Percentiles rank a stretch among this genome's conserved stretches.
Conservation (phyloP, 1,139 yeast genomes). For the Lodderomyces pseudojiufengensis region DNA sequence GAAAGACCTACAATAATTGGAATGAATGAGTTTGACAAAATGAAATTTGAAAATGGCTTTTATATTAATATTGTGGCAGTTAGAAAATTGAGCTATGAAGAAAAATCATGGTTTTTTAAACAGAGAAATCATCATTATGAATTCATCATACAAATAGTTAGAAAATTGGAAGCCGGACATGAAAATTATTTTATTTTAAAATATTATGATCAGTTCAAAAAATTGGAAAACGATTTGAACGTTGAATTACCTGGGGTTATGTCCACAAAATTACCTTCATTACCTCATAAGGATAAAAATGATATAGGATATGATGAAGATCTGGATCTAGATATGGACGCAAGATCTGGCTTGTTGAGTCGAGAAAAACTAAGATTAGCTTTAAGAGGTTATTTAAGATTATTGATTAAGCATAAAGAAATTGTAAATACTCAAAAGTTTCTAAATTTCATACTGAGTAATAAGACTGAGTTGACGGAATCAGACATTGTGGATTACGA, state of each 20-base stretch:
- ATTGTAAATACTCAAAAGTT: conserved; percentile 52
- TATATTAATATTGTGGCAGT: conserved; percentile 69
- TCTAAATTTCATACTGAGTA: conserved; percentile 35
- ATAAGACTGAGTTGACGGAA: conserved; percentile 18
- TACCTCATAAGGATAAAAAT: conserved; percentile 51
- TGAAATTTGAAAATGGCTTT: conserved; percentile 53
- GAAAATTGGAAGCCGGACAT: conserved; percentile 13
- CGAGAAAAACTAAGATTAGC: conserved; percentile 72
- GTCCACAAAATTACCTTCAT: conserved; percentile 47
- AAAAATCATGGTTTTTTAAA: conserved; percentile 23
- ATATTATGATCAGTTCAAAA: conserved; percentile 63
- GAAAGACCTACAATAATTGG: conserved; percentile 14
- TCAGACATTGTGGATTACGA: conserved; percentile 54
- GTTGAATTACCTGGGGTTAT: conserved; percentile 66
- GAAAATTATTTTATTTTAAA: conserved; percentile 49
- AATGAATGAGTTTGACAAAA: conserved; percentile 32
- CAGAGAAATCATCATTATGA: conserved; percentile 33
- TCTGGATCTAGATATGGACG: conserved; percentile 1
- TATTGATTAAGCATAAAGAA: conserved; percentile 51
- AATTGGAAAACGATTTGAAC: conserved; percentile 49
- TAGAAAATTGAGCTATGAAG: conserved; percentile 18
- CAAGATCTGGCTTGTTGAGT: conserved; percentile 13
- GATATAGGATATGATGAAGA: conserved; percentile 23
- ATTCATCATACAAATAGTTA: conserved; percentile 12
- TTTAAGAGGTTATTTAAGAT: conserved; percentile 64